Percentiles rank a stretch among this genome's conserved stretches.
Evolutionary conservation across 2,329 filamentous ascomycete genomes (phyloP).

Genomic region (Botrytis elliptica): DNA sequence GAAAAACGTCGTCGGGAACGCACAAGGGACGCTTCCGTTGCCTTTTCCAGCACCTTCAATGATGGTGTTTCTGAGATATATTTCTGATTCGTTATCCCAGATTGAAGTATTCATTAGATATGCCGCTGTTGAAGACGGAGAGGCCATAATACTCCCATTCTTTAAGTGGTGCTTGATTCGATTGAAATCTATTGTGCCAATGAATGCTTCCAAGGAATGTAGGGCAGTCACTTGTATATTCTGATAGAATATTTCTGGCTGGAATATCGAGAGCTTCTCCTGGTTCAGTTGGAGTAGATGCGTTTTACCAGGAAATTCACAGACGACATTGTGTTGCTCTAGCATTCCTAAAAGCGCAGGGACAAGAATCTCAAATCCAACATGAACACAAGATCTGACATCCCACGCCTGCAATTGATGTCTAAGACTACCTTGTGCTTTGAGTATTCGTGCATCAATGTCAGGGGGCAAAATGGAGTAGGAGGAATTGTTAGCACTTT

Average conservation of each 20-base stretch:
- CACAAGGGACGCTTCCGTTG: too few species aligned
- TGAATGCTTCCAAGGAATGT: conserved; percentile 32
- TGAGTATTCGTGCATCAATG: not conserved
- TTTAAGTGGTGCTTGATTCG: too few species aligned
- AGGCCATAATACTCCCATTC: too few species aligned
- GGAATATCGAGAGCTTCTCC: conserved; percentile 37
- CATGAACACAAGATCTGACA: conserved; percentile 8
- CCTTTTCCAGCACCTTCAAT: too few species aligned
- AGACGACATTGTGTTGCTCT: not conserved
- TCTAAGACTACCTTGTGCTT: not conserved
- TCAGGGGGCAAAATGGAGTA: not conserved
- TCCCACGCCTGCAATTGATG: conserved; percentile 11
- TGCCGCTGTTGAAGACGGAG: too few species aligned
- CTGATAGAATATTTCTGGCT: conserved; percentile 36
- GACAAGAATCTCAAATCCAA: conserved; percentile 20
- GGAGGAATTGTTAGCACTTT: not conserved
- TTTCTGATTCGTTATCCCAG: too few species aligned
- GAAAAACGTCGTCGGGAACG: too few species aligned
- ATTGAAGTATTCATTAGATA: too few species aligned
- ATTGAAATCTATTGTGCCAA: too few species aligned
- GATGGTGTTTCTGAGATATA: too few species aligned
- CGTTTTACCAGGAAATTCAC: not conserved
- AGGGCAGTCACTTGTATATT: conserved; percentile 36
- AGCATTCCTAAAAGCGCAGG: conserved; percentile 9
- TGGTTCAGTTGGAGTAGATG: conserved; percentile 30